These are phyloP conservation scores for Orbilia oligospora DNA, from an alignment of 2,329 filamentous ascomycete genomes.

Conservation along the genomic window DNA sequence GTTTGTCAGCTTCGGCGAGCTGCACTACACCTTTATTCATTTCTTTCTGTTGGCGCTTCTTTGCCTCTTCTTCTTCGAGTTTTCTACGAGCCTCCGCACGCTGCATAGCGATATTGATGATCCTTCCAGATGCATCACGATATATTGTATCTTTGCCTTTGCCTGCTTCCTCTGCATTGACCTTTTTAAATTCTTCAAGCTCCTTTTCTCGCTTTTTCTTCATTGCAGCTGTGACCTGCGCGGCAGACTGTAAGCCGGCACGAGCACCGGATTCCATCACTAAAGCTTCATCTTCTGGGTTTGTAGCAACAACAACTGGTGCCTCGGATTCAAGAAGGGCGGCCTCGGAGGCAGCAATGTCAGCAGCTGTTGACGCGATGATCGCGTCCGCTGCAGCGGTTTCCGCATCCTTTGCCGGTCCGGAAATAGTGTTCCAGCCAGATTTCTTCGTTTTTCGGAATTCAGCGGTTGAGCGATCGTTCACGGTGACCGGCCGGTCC, in stretches of 20 bases:
- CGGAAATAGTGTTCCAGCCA: slow-evolving; percentile 47
- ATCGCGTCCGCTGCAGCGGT: slow-evolving; percentile 83
- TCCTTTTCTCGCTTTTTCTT: slow-evolving; percentile 78
- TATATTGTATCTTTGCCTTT: slow-evolving; percentile 86
- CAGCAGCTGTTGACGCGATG: slow-evolving; percentile 79
- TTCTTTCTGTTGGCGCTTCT: slow-evolving; percentile 77
- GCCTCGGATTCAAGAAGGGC: slow-evolving; percentile 70
- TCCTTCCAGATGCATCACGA: slow-evolving; percentile 92
- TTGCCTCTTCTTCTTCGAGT: slow-evolving; percentile 77
- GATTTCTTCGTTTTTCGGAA: slow-evolving; percentile 55
- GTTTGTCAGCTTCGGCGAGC: slow-evolving; percentile 75
- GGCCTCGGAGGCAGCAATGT: slow-evolving; percentile 71
- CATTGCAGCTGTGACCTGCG: slow-evolving; percentile 79
- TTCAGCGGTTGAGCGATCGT: slow-evolving; percentile 68
- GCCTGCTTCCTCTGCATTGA: slow-evolving; percentile 65
- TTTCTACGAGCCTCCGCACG: slow-evolving; percentile 86
- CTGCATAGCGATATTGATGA: slow-evolving; percentile 93
- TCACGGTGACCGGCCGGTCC: slow-evolving; percentile 68
- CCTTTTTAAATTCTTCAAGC: slow-evolving; percentile 70
- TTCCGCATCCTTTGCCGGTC: slow-evolving; percentile 68
- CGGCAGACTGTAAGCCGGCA: slow-evolving; percentile 87
- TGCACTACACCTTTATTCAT: slow-evolving; percentile 89
- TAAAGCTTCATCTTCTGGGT: slow-evolving; percentile 71
- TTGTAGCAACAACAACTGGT: slow-evolving; percentile 69
- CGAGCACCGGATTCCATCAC: slow-evolving; percentile 90